Base-by-base conservation (phyloP, 1,284 basidiomycete species). In the Polyporus tsugae region DNA sequence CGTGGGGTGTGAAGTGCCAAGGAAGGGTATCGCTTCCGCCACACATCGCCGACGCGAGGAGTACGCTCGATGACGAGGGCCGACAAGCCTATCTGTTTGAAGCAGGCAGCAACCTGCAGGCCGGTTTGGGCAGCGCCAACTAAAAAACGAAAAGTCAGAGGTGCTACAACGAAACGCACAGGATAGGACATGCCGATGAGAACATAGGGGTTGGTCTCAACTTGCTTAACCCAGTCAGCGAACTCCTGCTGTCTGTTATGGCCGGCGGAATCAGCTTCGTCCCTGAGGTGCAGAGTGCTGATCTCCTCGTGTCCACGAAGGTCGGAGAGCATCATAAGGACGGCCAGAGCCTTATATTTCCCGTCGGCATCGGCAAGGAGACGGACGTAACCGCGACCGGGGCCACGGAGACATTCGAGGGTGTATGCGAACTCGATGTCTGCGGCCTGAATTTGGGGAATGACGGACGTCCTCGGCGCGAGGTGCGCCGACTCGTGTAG, bases 81-180 rank as follows among this genome's bases (percentile, higher is more conserved):
- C 2, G 80, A 78, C 6, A 89, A 82, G 25, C 83, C 80, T 78
- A 89, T 83, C 64, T 85, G 82, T 57, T 82, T 82, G 67, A 89
- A 84, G 17, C 86, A 80, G n/a, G 87, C 86, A 15, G 85, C 87
- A 10, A 85, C 72, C 35, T 82, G 82, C 15, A 90, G 77, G 0
- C 87, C 88, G 13, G 82, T 84, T 73, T 89, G 88, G 1, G 87
- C 87, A 5, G 78, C 87, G 5, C 88, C 88, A 49, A 90, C 83
- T 83, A 13, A 63, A 5, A 5, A 22, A 25, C 4, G 35, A n/a
- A 35, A 6, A 15, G 59, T 60, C 13, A 52, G 46, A 13, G n/a
- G 17, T 2, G 25, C 33, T 13, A n/a, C 19, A 4, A 22, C n/a
- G 9, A 44, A 41, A 25, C 6, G 59, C 25, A 44, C n/a, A 36